Percentiles rank a stretch among this genome's conserved stretches.
phyloP scores from a whole-genome alignment of 1,139 yeast genomes.

The Debaryomyces udenii region DNA sequence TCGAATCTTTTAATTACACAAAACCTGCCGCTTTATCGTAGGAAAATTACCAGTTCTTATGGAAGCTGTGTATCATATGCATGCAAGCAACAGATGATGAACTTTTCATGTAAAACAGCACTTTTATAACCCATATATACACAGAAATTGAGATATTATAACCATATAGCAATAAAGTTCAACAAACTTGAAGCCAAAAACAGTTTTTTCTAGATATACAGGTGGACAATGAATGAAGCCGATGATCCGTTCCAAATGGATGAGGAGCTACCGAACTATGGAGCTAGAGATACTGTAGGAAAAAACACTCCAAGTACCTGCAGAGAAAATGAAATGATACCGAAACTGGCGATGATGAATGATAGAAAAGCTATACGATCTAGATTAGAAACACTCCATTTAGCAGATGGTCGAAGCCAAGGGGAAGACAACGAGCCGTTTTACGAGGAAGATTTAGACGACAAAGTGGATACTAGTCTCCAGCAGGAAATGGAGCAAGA shows the following conservation, averaged over 20 bases:
- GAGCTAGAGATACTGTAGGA: no score
- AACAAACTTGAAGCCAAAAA: background rate
- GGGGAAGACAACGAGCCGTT: slow-evolving; percentile 23
- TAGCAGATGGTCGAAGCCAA: slow-evolving; percentile 27
- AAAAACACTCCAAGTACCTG: background rate
- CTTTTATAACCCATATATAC: background rate
- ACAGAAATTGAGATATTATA: background rate
- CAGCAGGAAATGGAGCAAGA: slow-evolving; percentile 27
- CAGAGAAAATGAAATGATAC: slow-evolving; percentile 16
- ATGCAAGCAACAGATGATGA: slow-evolving; percentile 4
- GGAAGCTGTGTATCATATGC: no score
- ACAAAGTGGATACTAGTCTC: slow-evolving; percentile 36
- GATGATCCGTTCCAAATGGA: slow-evolving; percentile 54
- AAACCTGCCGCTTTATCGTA: no score
- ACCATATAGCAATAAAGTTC: no score
- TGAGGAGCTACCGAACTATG: slow-evolving; percentile 32
- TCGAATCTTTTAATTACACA: no score
- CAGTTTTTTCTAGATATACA: no score
- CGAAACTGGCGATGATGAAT: slow-evolving; percentile 17
- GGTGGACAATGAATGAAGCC: slow-evolving; percentile 9
- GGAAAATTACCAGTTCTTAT: no score
- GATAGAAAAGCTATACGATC: slow-evolving; percentile 40
- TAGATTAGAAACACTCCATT: slow-evolving; percentile 29
- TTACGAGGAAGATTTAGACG: slow-evolving; percentile 50
- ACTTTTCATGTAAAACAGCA: background rate